Evolutionary conservation across 2,329 filamentous ascomycete genomes (phyloP).

Genomic region (Coniochaeta ligniaria): DNA sequence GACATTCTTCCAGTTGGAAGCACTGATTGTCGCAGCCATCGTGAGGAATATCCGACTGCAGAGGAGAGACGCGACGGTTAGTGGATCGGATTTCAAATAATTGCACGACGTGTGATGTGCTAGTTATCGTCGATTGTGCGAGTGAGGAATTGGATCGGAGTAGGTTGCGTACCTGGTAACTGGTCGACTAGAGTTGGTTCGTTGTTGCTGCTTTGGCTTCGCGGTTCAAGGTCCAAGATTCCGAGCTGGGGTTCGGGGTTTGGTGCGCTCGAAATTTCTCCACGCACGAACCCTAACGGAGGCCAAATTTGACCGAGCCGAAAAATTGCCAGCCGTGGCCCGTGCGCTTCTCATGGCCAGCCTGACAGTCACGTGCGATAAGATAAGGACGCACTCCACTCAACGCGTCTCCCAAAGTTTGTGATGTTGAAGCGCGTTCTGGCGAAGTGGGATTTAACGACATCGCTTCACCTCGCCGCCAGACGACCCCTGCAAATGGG

Average conservation of each 20-base stretch:
- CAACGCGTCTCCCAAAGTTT: conserved; percentile 1
- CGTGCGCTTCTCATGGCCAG: background rate
- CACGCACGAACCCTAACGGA: conserved; percentile 1
- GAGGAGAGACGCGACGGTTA: background rate
- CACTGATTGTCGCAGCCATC: conserved; percentile 3
- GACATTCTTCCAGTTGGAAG: conserved; percentile 48
- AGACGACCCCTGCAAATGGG: background rate
- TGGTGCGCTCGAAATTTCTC: conserved; percentile 1
- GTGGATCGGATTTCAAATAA: background rate
- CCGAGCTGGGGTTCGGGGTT: background rate
- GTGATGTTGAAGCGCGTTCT: background rate
- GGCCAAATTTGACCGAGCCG: background rate
- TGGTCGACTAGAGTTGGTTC: conserved; percentile 1
- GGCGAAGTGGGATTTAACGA: background rate
- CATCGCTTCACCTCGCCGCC: background rate
- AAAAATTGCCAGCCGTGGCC: background rate
- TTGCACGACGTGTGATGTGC: background rate
- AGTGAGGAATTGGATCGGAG: background rate
- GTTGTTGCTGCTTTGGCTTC: background rate
- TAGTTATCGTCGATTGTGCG: background rate
- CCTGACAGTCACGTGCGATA: background rate
- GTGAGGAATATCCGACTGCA: conserved; percentile 3
- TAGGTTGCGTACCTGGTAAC: background rate
- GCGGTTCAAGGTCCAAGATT: conserved; percentile 1
- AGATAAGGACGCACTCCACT: background rate